Evolutionary conservation across 208 protist species (phyloP), one percentile per base, ranked within the genome.

Genomic region (Naegleria gruberi): DNA sequence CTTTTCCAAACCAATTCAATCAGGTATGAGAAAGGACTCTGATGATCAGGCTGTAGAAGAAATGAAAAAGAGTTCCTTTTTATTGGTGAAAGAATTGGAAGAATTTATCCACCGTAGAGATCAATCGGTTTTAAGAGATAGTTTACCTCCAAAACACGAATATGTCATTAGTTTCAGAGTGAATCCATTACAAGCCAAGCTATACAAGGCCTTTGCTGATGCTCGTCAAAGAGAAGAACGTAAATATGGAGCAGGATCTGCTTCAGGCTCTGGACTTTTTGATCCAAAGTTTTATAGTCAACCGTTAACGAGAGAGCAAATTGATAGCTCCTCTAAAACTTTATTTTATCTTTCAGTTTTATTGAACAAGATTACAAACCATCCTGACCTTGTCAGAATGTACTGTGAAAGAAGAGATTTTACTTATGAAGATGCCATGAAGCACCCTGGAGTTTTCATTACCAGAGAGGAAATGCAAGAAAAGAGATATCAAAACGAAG

Each of bases 51-150:
- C 15, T 6, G 37, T 91, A 23, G n/a, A 51, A 46, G 82, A 34
- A 46, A 92, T 92, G 91, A 81, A 91, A 44, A 15, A 40, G n/a
- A 37, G 90, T 34, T 10, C 19, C 23, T 92, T 85, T 82, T 44
- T 74, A 12, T 87, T 92, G 41, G 40, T n/a, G 10, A 6, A 44
- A 37, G 90, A 92, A 87, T 30, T 92, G 7, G 42, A 86, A 34
- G 6, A n/a, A 12, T 92, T 92, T 43, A n/a, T 92, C 23, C 82
- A 91, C 30, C 45, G 90, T 40, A 81, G 40, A 51, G 91, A 92
- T 86, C 91, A 92, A 87, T 12, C 6, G 19, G 89, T 92, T 46
- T 55, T 92, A 17, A 57, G 23, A 47, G 23, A 90, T 3, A 57
- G 30, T 51, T 45, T 92, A 46, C 91, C 91, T 17, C 10, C 10